These are phyloP conservation scores for Candida nanaspora DNA, from an alignment of 805 yeast species.

Conservation along the genomic window DNA sequence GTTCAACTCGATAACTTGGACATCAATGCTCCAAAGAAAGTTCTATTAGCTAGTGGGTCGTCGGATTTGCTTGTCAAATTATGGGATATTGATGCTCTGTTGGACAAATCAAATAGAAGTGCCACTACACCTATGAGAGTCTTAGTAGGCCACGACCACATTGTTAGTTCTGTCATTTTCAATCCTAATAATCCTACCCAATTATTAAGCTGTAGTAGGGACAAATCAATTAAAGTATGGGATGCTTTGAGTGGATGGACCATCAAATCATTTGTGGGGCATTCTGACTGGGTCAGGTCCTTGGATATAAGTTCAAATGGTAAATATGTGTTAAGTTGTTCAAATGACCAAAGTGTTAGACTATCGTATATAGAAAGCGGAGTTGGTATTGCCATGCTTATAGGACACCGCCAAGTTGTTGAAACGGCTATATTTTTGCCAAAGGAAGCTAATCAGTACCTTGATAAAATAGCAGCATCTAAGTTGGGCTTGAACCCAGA, in stretches of 20 bases:
- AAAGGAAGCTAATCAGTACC: conserved; percentile 31
- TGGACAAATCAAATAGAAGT: not conserved
- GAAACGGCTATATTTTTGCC: conserved; percentile 72
- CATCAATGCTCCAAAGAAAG: conserved; percentile 5
- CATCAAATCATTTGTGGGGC: conserved; percentile 60
- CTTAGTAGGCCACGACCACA: conserved; percentile 81
- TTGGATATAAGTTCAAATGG: conserved; percentile 44
- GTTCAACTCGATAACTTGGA: conserved; percentile 7
- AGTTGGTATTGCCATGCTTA: conserved; percentile 55
- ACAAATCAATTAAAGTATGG: conserved; percentile 56
- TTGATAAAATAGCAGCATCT: conserved; percentile 36
- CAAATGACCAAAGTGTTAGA: conserved; percentile 71
- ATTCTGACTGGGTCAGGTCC: conserved; percentile 82
- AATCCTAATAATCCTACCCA: conserved; percentile 37
- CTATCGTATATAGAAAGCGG: conserved; percentile 57
- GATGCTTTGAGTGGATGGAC: conserved; percentile 64
- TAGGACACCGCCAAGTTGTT: conserved; percentile 80
- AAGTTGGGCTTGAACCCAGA: not conserved
- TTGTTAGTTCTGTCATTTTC: conserved; percentile 60
- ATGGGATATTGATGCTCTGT: conserved; percentile 49
- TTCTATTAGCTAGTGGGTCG: conserved; percentile 42
- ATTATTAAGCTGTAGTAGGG: conserved; percentile 59
- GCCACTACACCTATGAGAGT: conserved; percentile 41
- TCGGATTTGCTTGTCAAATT: conserved; percentile 53
- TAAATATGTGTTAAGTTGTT: conserved; percentile 60